A percentile compares a stretch with the other conserved stretches of the same genome.
Conservation (phyloP, 768 basidiomycete genomes). For the Mycena amicta region DNA sequence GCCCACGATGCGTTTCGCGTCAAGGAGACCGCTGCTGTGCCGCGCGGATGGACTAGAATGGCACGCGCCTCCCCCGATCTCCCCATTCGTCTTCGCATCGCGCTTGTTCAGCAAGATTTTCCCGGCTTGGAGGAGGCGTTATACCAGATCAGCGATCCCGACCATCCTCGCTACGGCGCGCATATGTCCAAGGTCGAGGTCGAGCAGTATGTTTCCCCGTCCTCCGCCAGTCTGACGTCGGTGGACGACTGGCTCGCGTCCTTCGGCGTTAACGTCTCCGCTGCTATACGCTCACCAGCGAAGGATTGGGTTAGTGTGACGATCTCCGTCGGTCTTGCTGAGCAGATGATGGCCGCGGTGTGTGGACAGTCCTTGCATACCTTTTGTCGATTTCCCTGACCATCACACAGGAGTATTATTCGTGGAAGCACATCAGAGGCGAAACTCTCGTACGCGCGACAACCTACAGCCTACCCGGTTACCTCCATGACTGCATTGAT, state of each 20-base stretch:
- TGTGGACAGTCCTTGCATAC: slow-evolving; percentile 19
- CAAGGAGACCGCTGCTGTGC: slow-evolving; percentile 53
- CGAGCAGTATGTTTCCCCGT: slow-evolving; percentile 61
- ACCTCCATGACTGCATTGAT: slow-evolving; percentile 63
- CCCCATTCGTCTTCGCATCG: slow-evolving; percentile 58
- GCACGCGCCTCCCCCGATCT: slow-evolving; percentile 47
- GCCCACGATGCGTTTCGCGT: slow-evolving; percentile 31
- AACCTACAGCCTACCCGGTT: slow-evolving; percentile 63
- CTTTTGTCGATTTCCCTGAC: background rate
- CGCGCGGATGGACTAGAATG: slow-evolving; percentile 49
- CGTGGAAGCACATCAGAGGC: slow-evolving; percentile 61
- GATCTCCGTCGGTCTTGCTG: slow-evolving; percentile 60
- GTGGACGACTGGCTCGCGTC: slow-evolving; percentile 66
- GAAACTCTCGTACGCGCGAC: slow-evolving; percentile 67
- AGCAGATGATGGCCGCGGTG: slow-evolving; percentile 74
- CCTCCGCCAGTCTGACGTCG: slow-evolving; percentile 48
- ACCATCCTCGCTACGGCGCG: background rate
- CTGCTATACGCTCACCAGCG: slow-evolving; percentile 59
- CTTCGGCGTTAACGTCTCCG: slow-evolving; percentile 53
- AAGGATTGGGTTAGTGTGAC: slow-evolving; percentile 69
- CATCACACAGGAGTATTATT: slow-evolving; percentile 54
- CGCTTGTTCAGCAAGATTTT: slow-evolving; percentile 56
- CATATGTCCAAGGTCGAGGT: slow-evolving; percentile 30
- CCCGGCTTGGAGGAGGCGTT: background rate
- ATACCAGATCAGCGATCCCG: slow-evolving; percentile 2